Evolutionary conservation across 805 yeast genomes (phyloP).

Genomic region (Osmozyma mogii): DNA sequence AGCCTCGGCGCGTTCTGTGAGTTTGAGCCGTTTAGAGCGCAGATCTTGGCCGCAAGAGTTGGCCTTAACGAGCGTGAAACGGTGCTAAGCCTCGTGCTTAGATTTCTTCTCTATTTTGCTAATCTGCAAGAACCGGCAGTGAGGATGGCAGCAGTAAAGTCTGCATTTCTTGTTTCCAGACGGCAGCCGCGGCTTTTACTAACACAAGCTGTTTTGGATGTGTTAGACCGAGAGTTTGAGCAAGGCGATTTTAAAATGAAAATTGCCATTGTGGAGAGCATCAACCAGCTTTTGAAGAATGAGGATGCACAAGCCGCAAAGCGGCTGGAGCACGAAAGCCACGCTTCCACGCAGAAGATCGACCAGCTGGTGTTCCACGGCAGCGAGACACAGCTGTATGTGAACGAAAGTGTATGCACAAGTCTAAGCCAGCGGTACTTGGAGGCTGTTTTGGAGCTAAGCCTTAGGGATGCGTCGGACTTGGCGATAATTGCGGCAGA

Average conservation of each 20-base stretch:
- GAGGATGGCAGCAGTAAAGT: conserved; percentile 47
- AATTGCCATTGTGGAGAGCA: conserved; percentile 46
- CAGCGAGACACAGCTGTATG: conserved; percentile 32
- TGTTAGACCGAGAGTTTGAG: conserved; percentile 45
- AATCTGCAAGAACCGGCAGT: conserved; percentile 23
- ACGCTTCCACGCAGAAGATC: conserved; percentile 26
- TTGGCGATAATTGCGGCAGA: conserved; percentile 44
- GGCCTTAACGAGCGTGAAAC: conserved; percentile 46
- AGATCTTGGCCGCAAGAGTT: conserved; percentile 32
- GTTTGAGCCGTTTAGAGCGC: conserved; percentile 38
- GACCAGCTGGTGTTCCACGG: conserved; percentile 53
- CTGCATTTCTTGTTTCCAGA: conserved; percentile 51
- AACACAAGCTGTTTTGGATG: conserved; percentile 42
- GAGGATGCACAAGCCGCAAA: conserved; percentile 45
- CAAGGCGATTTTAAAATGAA: conserved; percentile 31
- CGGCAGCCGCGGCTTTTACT: conserved; percentile 61
- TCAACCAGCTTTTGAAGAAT: conserved; percentile 47
- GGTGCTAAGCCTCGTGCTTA: conserved; percentile 49
- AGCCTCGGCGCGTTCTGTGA: conserved; percentile 63
- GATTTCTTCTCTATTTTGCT: conserved; percentile 51
- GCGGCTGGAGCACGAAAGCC: conserved; percentile 31
- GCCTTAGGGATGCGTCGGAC: conserved; percentile 39
- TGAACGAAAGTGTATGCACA: conserved; percentile 67
- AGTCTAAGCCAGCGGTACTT: conserved; percentile 62
- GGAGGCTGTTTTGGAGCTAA: conserved; percentile 37